phyloP scores from a whole-genome alignment of 2,329 filamentous ascomycete genomes.

The Emmonsiellopsis sp. region DNA sequence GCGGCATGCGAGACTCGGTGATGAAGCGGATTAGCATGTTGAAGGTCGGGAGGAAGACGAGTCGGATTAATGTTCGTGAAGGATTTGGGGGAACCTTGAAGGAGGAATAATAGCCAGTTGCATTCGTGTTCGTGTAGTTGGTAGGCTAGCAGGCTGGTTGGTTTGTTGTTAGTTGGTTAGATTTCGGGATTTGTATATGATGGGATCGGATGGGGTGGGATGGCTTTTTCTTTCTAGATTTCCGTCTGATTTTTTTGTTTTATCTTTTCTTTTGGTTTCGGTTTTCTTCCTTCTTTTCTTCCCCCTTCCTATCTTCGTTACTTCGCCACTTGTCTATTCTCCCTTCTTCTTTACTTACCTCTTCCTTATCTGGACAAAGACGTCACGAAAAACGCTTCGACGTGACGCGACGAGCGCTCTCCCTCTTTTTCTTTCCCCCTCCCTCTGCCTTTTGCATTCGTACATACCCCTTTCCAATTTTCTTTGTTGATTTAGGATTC shows the following conservation, averaged over 20 bases:
- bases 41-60: constrained; percentile 61
- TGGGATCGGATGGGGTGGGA: constrained; percentile 11
- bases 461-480: background rate
- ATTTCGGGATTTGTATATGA: constrained; percentile 18
- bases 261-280: constrained; percentile 11
- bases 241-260: constrained; percentile 11
- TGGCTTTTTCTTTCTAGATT: constrained; percentile 13
- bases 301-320: constrained; percentile 8
- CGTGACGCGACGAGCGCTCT: background rate
- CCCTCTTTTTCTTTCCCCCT: background rate
- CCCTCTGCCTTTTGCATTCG: background rate
- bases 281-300: constrained; percentile 10
- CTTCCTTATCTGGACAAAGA: background rate
- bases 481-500: background rate
- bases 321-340: constrained; percentile 3
- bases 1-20: constrained; percentile 49
- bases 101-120: constrained; percentile 24
- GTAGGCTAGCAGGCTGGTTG: no score
- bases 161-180: constrained; percentile 1
- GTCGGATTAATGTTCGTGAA: constrained; percentile 42
- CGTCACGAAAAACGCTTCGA: background rate
- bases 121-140: background rate
- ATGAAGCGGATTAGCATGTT: constrained; percentile 71
- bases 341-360: background rate
- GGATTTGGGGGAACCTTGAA: constrained; percentile 17